Evolutionary conservation across 73 alveolate genomes (phyloP), one percentile per base, ranked within the genome.

Genomic region (Paramecium bursaria): DNA sequence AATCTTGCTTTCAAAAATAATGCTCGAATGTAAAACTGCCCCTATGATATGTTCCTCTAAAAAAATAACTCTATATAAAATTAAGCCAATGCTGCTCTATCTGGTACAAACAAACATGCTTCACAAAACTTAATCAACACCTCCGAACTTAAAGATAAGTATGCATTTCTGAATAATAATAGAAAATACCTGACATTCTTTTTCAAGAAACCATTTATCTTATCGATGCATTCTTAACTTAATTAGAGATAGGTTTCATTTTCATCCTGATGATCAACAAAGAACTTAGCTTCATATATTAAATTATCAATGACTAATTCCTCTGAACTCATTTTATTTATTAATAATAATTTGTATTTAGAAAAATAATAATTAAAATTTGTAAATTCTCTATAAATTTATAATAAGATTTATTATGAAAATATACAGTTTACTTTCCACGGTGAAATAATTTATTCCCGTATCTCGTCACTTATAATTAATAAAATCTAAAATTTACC

Each of bases 11-110:
- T 92, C n/a, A 96, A 95, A 26, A 97, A 90, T 15, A 97, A 76
- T 2, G 99, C 99, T 27, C 99, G 77, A 75, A 94, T 88, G 87
- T 92, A 97, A 89, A 94, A 95, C 86, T 97, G 94, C 85, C 97
- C 98, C 77, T 94, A 91, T 15, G 95, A 86, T 15, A 85, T 80
- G 86, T 95, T 61, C 82, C 97, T 14, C 61, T 88, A 46, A 91
- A 94, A 93, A 91, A 88, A 93, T 51, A 97, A 85, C 54, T 94
- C 98, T 22, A 95, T 94, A 46, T 90, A 92, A 50, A 92, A 87
- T 67, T 95, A 88, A 15, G 96, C 96, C 46, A 95, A 92, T 79
- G 92, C 92, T 74, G 93, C 89, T 88, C 98, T 67, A 80, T 89
- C 87, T 86, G 82, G 82, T 17, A 67, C 82, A 42, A 35, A 9